A percentile compares a stretch with the other conserved stretches of the same genome.
Conservation (phyloP, 164 flowering plant species). For the grape (Vitis vinifera) region ASM3070453v1 NC_081805.1:12578001-12578500, state of each 20-base stretch:
- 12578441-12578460: not conserved
- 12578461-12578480: not conserved
- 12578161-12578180: constrained; percentile 18
- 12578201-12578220: constrained; percentile 19
- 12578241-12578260: constrained; percentile 30
- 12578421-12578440: not conserved
- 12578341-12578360: constrained; percentile 22
- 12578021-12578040: constrained; percentile 37
- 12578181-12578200: constrained; percentile 23
- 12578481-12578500: too few species aligned
- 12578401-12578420: not conserved
- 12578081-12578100: constrained; percentile 27
- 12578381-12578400: not conserved
- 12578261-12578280: constrained; percentile 24
- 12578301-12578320: constrained; percentile 21
- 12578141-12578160: constrained; percentile 27
- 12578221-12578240: constrained; percentile 22
- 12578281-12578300: constrained; percentile 29
- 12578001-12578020: constrained; percentile 30
- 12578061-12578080: constrained; percentile 29
- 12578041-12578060: constrained; percentile 23
- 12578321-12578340: constrained; percentile 25
- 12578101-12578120: constrained; percentile 22
- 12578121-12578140: constrained; percentile 24
- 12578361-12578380: not conserved